These are phyloP conservation scores for Hypoxylon sp. DNA, from an alignment of 2,329 filamentous ascomycete genomes.

Conservation along the genomic window DNA sequence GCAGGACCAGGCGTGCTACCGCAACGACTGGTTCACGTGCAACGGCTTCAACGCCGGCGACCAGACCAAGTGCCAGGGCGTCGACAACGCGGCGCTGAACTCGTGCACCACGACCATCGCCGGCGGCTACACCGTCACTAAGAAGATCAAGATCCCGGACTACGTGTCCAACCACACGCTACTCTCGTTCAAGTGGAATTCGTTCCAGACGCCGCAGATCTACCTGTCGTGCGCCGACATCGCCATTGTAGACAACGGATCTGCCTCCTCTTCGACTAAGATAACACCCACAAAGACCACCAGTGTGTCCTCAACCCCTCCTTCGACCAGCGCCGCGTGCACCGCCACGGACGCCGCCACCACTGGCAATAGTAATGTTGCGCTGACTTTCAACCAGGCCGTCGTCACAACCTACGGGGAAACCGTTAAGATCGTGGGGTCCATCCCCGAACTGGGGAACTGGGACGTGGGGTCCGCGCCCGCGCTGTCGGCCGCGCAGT, in stretches of 20 bases:
- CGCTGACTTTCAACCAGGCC: conserved; percentile 60
- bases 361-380: conserved; percentile 52
- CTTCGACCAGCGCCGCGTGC: conserved; percentile 50
- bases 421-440: conserved; percentile 65
- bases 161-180: conserved; percentile 66
- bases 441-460: conserved; percentile 62
- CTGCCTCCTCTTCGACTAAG: conserved; percentile 37
- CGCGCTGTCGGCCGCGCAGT: conserved; percentile 66
- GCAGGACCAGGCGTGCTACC: conserved; percentile 60
- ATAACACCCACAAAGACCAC: conserved; percentile 6
- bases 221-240: conserved; percentile 65
- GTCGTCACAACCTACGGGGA: conserved; percentile 63
- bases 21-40: conserved; percentile 71
- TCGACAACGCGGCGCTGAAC: conserved; percentile 60
- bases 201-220: conserved; percentile 67
- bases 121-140: conserved; percentile 67
- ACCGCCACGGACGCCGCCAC: conserved; percentile 44
- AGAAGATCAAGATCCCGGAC: conserved; percentile 66
- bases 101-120: conserved; percentile 67
- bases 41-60: conserved; percentile 58
- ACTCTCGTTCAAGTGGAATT: conserved; percentile 68
- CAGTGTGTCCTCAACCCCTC: conserved; percentile 33
- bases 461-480: conserved; percentile 65
- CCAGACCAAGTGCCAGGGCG: conserved; percentile 61
- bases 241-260: conserved; percentile 42